These are phyloP conservation scores for Eutrema yunnanense DNA, from an alignment of 345 rosid genomes.

Conservation along the genomic window DNA sequence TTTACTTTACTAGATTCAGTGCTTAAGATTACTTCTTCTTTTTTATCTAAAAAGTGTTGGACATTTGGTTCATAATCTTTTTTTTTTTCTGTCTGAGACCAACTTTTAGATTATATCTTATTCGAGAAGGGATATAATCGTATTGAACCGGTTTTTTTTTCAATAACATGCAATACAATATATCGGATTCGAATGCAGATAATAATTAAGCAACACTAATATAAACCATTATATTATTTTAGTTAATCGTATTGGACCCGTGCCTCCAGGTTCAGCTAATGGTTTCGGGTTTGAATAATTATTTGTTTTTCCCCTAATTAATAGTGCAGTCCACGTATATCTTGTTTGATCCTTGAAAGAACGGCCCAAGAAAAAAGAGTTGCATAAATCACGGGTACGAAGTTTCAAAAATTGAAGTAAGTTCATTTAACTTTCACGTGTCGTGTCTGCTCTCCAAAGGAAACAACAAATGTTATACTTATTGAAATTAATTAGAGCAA, in stretches of 20 bases:
- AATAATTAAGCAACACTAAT: no score
- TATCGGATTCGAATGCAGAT: no score
- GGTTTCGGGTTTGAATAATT: neutral
- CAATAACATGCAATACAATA: no score
- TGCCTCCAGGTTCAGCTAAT: no score
- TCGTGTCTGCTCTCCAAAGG: neutral
- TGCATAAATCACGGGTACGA: slow-evolving; percentile 15
- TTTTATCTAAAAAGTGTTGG: neutral
- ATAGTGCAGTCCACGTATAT: slow-evolving; percentile 3
- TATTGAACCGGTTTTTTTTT: no score
- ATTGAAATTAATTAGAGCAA: neutral
- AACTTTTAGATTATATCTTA: no score
- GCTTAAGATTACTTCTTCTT: neutral
- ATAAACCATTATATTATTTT: no score
- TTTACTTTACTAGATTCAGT: neutral
- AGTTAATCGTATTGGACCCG: no score
- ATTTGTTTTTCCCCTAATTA: neutral
- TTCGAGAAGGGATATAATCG: no score
- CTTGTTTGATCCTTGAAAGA: neutral
- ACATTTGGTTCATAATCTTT: neutral
- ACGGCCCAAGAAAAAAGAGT: neutral
- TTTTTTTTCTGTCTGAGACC: no score
- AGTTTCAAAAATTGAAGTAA: neutral
- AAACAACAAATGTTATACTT: neutral
- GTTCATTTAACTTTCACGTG: slow-evolving; percentile 9